phyloP scores from a whole-genome alignment of 2,329 filamentous ascomycete species.

The Magnaporthiopsis rhizophila region DNA sequence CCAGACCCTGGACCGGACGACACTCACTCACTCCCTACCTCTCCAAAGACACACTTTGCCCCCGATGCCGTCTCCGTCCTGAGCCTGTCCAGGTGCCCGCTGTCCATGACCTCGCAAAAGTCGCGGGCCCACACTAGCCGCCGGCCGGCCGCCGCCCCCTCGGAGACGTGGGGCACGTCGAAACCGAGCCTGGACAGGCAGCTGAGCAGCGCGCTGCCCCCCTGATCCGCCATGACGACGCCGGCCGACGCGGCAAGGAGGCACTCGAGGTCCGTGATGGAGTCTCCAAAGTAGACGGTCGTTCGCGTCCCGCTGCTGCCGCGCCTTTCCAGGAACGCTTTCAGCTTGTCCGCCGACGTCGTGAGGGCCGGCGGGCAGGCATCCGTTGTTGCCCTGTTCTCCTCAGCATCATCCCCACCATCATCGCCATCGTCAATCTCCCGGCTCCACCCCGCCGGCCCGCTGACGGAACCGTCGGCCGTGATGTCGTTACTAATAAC shows the following conservation, averaged over 20 bases:
- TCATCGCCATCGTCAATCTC: constrained; percentile 12
- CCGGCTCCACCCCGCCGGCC: constrained; percentile 22
- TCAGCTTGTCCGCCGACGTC: constrained; percentile 39
- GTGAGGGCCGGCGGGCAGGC: constrained; percentile 16
- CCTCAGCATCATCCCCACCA: too few relatives aligned
- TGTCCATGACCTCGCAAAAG: constrained; percentile 32
- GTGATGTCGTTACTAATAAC: constrained; percentile 38
- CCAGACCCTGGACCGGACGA: too few relatives aligned
- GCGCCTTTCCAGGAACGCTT: constrained; percentile 24
- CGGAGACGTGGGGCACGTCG: constrained; percentile 28
- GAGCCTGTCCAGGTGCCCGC: not conserved
- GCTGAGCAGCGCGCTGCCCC: constrained; percentile 21
- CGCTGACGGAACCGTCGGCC: constrained; percentile 30
- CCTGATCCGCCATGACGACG: constrained; percentile 35
- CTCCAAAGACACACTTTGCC: too few relatives aligned
- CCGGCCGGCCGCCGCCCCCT: constrained; percentile 1
- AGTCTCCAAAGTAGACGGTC: constrained; percentile 51
- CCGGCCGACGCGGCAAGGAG: constrained; percentile 33
- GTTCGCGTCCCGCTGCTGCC: constrained; percentile 16
- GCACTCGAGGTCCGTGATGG: constrained; percentile 48
- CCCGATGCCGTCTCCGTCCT: too few relatives aligned
- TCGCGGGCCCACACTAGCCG: constrained; percentile 33
- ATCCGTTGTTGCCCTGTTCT: constrained; percentile 12
- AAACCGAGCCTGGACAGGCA: constrained; percentile 30
- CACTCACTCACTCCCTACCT: too few relatives aligned